Conservation (phyloP, 352 stramenopile species). For the Globisporangium nodosum region DNA sequence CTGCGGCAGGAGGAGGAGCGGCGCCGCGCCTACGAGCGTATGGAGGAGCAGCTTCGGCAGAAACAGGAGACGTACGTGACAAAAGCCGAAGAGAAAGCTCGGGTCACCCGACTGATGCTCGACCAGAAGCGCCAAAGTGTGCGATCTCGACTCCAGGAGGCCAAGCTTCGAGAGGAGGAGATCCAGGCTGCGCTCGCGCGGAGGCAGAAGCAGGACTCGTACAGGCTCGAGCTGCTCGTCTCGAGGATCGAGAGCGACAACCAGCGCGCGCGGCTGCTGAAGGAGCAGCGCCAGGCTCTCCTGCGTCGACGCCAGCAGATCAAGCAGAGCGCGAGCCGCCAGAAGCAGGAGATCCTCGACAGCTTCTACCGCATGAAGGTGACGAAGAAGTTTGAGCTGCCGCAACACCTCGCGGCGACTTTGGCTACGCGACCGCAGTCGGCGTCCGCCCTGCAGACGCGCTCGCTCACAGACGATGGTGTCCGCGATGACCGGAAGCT, state of each 20-base stretch:
- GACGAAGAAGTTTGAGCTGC: constrained; percentile 67
- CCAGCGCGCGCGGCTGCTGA: constrained; percentile 40
- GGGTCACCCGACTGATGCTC: constrained; percentile 42
- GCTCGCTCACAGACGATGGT: constrained; percentile 23
- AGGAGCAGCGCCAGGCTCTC: constrained; percentile 46
- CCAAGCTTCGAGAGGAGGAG: constrained; percentile 73
- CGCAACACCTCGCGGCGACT: constrained; percentile 38
- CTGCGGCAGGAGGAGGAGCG: constrained; percentile 43
- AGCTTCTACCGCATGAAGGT: constrained; percentile 83
- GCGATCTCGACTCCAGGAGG: constrained; percentile 51
- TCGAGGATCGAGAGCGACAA: constrained; percentile 67
- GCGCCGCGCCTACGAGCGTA: constrained; percentile 45
- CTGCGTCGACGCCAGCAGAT: constrained; percentile 61
- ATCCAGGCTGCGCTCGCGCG: constrained; percentile 53
- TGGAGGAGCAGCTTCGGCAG: constrained; percentile 47
- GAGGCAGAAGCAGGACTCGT: constrained; percentile 61
- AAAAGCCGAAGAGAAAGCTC: constrained; percentile 52
- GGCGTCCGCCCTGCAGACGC: constrained; percentile 25
- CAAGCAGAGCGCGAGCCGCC: constrained; percentile 43
- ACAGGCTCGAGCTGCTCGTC: constrained; percentile 45
- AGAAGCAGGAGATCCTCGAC: constrained; percentile 73
- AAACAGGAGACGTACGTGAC: constrained; percentile 32
- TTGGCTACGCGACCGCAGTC: constrained; percentile 30
- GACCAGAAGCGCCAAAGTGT: constrained; percentile 45
- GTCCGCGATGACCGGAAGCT: not conserved